phyloP scores from a whole-genome alignment of 306 rosid genomes.

The Lathyrus tuberosus region DNA sequence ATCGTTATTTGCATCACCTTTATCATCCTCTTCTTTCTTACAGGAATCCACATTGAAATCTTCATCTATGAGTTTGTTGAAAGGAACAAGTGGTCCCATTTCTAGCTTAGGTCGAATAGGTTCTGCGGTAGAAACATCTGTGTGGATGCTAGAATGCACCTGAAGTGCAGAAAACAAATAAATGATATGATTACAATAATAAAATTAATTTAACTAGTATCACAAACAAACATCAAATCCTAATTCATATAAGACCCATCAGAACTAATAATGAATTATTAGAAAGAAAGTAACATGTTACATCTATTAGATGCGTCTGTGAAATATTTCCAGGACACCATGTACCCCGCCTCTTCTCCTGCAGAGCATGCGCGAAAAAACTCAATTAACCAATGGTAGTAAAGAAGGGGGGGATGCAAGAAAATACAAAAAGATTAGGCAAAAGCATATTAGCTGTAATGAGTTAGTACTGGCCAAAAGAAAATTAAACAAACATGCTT shows the following conservation, averaged over 20 bases:
- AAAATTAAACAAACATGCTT: slow-evolving; percentile 26
- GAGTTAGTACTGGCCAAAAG: slow-evolving; percentile 13
- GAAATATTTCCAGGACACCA: slow-evolving; percentile 86
- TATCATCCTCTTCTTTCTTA: slow-evolving; percentile 52
- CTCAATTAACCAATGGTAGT: slow-evolving; percentile 37
- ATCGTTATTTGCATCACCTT: slow-evolving; percentile 39
- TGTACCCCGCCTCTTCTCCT: slow-evolving; percentile 93
- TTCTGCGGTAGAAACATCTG: slow-evolving; percentile 57
- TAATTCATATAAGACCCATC: slow-evolving; percentile 26
- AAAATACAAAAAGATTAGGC: slow-evolving; percentile 5
- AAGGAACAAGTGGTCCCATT: slow-evolving; percentile 78
- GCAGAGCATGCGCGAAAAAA: slow-evolving; percentile 47
- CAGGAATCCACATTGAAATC: slow-evolving; percentile 48
- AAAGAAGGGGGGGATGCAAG: slow-evolving; percentile 16
- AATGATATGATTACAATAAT: slow-evolving; percentile 20
- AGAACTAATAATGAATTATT: slow-evolving; percentile 22
- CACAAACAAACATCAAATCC: slow-evolving; percentile 26
- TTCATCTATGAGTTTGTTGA: slow-evolving; percentile 64
- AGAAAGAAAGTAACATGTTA: slow-evolving; percentile 44
- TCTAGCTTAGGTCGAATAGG: slow-evolving; percentile 50
- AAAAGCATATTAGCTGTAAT: slow-evolving; percentile 22
- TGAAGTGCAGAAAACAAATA: slow-evolving; percentile 43
- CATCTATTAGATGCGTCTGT: slow-evolving; percentile 57
- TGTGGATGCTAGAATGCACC: slow-evolving; percentile 53
- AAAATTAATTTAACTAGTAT: slow-evolving; percentile 6